These are phyloP conservation scores for Cubamyces lactineus DNA, from an alignment of 768 basidiomycete species.

Conservation along the genomic window DNA sequence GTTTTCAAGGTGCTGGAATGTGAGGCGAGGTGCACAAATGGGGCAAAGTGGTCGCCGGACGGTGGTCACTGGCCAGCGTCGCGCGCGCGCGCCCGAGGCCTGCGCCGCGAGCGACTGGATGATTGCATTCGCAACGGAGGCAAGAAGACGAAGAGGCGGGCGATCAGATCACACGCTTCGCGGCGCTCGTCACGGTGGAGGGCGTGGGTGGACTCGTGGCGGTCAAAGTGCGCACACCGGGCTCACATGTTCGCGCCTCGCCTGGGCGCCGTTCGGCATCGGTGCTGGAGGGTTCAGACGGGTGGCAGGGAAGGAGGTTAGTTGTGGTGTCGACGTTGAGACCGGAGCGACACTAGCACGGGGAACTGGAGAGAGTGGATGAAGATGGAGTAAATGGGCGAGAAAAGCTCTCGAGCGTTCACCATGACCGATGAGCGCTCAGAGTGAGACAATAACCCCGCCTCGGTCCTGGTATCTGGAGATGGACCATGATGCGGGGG, in stretches of 20 bases:
- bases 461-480: not conserved
- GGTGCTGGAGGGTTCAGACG: not conserved
- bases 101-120: too few species aligned
- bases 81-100: too few species aligned
- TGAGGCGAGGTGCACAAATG: not conserved
- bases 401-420: too few species aligned
- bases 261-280: not conserved
- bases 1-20: not conserved
- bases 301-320: too few species aligned
- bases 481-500: not conserved
- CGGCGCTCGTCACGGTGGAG: not conserved
- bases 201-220: slow-evolving; percentile 1
- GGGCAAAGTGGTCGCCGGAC: too few species aligned
- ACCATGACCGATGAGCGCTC: not conserved
- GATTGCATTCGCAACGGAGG: not conserved
- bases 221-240: not conserved
- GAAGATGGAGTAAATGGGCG: not conserved
- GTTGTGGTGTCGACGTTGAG: too few species aligned
- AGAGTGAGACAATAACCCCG: not conserved
- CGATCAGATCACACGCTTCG: slow-evolving; percentile 17
- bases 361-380: not conserved
- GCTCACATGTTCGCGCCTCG: slow-evolving; percentile 4
- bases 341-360: not conserved
- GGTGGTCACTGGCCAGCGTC: too few species aligned
- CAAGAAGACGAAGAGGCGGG: too few species aligned